A percentile compares a stretch with the other conserved stretches of the same genome.
phyloP scores from a whole-genome alignment of 2,329 filamentous ascomycete genomes.

The Coniochaeta sp. region DNA sequence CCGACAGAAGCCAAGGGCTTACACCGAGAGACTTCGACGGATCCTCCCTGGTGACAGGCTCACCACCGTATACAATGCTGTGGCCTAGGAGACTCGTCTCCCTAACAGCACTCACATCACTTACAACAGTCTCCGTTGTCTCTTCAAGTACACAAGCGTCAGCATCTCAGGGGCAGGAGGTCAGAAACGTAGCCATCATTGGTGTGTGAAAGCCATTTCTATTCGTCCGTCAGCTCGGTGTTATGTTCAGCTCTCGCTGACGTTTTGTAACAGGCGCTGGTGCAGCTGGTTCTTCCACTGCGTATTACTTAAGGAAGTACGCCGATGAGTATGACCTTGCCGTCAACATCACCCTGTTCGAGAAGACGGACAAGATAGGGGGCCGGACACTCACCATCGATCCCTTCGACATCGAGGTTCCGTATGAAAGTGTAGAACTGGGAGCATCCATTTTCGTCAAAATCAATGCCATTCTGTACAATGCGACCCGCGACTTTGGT shows the following conservation, averaged over 20 bases:
- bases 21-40: no score
- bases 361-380: conserved; percentile 69
- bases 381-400: conserved; percentile 83
- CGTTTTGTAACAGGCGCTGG: conserved; percentile 65
- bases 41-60: no score
- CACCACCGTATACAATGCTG: no score
- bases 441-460: conserved; percentile 89
- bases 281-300: conserved; percentile 77
- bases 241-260: no score
- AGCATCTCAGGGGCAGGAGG: no score
- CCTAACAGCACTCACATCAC: background rate
- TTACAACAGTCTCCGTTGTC: background rate
- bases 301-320: conserved; percentile 73
- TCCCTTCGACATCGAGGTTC: conserved; percentile 49
- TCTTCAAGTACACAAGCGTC: background rate
- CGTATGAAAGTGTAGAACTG: conserved; percentile 66
- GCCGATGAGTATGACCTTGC: conserved; percentile 52
- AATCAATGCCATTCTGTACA: conserved; percentile 74
- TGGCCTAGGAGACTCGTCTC: no score
- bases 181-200: conserved; percentile 1
- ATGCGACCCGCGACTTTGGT: conserved; percentile 64
- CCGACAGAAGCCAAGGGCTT: no score
- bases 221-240: background rate
- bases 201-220: background rate
- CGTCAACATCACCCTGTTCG: conserved; percentile 81